These are phyloP conservation scores for Colletotrichum sp. DNA, from an alignment of 2,329 filamentous ascomycete genomes.

Conservation along the genomic window DNA sequence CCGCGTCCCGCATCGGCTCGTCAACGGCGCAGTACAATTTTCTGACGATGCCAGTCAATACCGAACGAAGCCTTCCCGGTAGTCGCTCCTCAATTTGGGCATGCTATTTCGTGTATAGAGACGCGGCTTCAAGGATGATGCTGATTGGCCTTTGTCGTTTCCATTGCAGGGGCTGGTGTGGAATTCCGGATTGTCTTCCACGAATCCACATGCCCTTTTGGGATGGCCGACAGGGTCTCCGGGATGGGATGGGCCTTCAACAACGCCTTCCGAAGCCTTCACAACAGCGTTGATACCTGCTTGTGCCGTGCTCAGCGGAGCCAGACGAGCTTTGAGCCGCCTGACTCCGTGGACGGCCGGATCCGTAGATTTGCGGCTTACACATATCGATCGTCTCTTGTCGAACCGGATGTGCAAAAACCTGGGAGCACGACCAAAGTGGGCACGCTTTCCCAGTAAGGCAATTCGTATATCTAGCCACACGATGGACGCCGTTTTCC, in stretches of 20 bases:
- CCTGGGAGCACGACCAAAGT: not conserved
- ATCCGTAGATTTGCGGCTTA: not conserved
- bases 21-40: not conserved
- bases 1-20: not conserved
- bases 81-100: not conserved
- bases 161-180: not conserved
- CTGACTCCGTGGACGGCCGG: not conserved
- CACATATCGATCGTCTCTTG: not conserved
- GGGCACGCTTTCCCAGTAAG: not conserved
- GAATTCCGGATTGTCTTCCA: not conserved
- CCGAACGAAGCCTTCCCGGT: not conserved
- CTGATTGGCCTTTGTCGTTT: not conserved
- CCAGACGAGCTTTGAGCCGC: not conserved
- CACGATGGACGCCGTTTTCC: not conserved
- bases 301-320: not conserved
- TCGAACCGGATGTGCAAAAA: not conserved
- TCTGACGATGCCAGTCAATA: not conserved
- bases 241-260: not conserved
- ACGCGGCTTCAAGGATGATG: not conserved
- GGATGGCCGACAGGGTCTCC: not conserved
- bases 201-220: not conserved
- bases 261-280: not conserved
- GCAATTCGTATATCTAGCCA: constrained; percentile 15
- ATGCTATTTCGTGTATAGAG: not conserved
- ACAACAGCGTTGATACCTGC: not conserved